Evolutionary conservation across 2,329 filamentous ascomycete species (phyloP).

Genomic region (Elsinoe batatas): DNA sequence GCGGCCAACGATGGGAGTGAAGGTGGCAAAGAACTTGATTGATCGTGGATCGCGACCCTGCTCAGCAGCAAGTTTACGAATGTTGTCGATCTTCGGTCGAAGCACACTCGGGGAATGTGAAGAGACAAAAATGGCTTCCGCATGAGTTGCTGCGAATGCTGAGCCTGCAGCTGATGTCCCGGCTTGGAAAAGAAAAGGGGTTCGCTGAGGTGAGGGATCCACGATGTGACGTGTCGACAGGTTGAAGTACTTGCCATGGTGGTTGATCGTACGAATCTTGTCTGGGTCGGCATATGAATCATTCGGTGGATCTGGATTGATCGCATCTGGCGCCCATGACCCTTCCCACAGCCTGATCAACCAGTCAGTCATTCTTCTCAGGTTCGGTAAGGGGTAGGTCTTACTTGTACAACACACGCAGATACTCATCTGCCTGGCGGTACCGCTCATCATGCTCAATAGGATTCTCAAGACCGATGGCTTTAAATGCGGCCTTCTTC

Average conservation of each 20-base stretch:
- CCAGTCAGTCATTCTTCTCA: not conserved
- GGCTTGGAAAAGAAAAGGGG: constrained; percentile 40
- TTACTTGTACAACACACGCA: constrained; percentile 51
- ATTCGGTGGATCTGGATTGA: constrained; percentile 42
- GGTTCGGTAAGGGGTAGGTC: constrained; percentile 20
- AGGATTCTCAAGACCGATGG: constrained; percentile 48
- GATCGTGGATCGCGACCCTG: constrained; percentile 47
- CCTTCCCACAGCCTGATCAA: constrained; percentile 39
- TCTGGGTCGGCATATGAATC: constrained; percentile 51
- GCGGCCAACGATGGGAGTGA: constrained; percentile 27
- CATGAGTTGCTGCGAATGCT: constrained; percentile 47
- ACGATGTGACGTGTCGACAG: constrained; percentile 38
- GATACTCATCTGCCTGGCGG: constrained; percentile 51
- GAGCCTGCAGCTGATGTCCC: constrained; percentile 50
- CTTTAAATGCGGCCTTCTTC: constrained; percentile 54
- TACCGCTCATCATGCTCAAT: constrained; percentile 55
- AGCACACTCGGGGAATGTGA: constrained; percentile 43
- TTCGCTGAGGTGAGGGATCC: constrained; percentile 33
- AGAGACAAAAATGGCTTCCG: constrained; percentile 52
- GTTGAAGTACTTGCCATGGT: constrained; percentile 47
- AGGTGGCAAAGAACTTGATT: constrained; percentile 43
- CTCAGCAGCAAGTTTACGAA: constrained; percentile 41
- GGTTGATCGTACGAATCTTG: constrained; percentile 51
- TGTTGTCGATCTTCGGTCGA: constrained; percentile 42
- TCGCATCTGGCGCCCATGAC: constrained; percentile 47